These are phyloP conservation scores for Solanum hybrid DNA, from an alignment of 305 asterid species.

Conservation along the genomic window DNA sequence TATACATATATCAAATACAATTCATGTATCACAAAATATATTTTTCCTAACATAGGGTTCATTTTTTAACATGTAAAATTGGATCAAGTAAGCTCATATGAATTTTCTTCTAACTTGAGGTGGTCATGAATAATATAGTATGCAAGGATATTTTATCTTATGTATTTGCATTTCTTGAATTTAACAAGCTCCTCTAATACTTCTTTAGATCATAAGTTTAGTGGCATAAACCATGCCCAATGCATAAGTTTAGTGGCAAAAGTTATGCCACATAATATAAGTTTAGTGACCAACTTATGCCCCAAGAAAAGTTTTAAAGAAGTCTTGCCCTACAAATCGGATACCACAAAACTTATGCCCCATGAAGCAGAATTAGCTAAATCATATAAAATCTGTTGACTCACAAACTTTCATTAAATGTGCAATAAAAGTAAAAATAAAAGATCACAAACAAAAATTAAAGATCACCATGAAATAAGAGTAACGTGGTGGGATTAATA, in stretches of 20 bases:
- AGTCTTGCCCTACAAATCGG: not conserved
- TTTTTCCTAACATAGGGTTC: not conserved
- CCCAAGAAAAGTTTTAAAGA: not conserved
- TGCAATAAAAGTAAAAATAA: not conserved
- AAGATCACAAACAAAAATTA: not conserved
- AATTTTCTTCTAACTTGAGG: not conserved
- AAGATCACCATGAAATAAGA: not conserved
- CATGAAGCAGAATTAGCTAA: not conserved
- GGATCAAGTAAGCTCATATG: not conserved
- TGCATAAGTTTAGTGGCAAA: not conserved
- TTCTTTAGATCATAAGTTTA: not conserved
- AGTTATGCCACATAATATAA: not conserved
- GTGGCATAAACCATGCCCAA: not conserved
- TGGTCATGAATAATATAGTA: not conserved
- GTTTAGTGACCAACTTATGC: not conserved
- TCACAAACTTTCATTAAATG: not conserved
- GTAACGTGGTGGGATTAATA: not conserved
- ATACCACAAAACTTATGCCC: not conserved
- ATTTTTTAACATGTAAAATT: not conserved
- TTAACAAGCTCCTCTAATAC: not conserved
- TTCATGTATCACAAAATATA: not conserved
- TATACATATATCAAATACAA: not conserved
- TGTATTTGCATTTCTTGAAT: not conserved
- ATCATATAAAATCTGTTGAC: not conserved
- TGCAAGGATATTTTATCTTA: not conserved